Conservation (phyloP, 805 yeast genomes). For the Suhomyces pyralidae region DNA sequence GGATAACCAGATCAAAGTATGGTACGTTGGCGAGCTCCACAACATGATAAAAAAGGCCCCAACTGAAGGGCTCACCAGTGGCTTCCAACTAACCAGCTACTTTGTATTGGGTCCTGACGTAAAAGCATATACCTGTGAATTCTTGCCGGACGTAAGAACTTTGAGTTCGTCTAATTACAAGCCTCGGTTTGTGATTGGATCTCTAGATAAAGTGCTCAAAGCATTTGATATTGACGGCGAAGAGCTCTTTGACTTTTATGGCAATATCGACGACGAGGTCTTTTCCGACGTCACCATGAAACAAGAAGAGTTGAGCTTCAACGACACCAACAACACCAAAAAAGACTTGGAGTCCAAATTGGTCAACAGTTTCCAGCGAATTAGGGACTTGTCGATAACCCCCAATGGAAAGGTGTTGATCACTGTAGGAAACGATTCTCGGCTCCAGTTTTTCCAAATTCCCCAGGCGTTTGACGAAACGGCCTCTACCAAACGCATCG, state of each 20-base stretch:
- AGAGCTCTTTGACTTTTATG: conserved; percentile 43
- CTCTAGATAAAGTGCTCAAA: conserved; percentile 63
- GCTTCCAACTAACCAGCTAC: conserved; percentile 27
- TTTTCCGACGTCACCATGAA: conserved; percentile 8
- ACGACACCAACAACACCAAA: not conserved
- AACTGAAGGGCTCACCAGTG: conserved; percentile 16
- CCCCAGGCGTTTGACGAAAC: conserved; percentile 32
- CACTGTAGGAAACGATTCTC: conserved; percentile 62
- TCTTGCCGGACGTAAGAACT: conserved; percentile 53
- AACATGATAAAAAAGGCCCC: conserved; percentile 15
- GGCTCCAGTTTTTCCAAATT: conserved; percentile 59
- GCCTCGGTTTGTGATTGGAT: conserved; percentile 63
- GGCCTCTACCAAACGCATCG: conserved; percentile 35
- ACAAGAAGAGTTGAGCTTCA: conserved; percentile 1
- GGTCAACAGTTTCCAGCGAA: conserved; percentile 41
- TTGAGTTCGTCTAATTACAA: conserved; percentile 14
- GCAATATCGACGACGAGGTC: conserved; percentile 26
- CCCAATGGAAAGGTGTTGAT: conserved; percentile 60
- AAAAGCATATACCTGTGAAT: conserved; percentile 55
- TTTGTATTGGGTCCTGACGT: conserved; percentile 40
- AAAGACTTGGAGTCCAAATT: conserved; percentile 6
- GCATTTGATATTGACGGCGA: conserved; percentile 38
- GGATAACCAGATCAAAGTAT: conserved; percentile 66
- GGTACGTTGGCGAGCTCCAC: conserved; percentile 51
- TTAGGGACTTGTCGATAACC: conserved; percentile 67